Base-by-base conservation (phyloP, 768 basidiomycete genomes). In the Cubamyces lactineus region DNA sequence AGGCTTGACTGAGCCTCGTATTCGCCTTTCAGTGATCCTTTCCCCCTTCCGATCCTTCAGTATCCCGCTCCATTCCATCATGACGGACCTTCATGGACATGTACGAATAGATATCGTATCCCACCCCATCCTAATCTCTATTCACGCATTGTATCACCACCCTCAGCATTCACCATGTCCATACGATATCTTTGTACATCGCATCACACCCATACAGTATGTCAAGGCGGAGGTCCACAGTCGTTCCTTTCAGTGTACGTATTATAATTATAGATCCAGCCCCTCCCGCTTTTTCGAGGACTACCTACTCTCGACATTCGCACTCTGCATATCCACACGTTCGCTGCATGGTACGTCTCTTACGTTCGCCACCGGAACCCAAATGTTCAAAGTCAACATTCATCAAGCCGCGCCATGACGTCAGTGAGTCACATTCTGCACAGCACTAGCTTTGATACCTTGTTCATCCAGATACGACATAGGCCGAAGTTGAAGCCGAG, bases 1-100 rank as follows among this genome's bases (percentile, higher is more conserved):
- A 78, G 86, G 26, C 52, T 66, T 41, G 66, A 67, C 49, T 69
- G 57, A 64, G 34, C 34, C 34, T 5, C 24, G 19, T 1, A 15
- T 13, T 24, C 19, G 4, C 26, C 28, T 26, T 30, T 24, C 46
- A 26, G 2, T 19, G 21, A 24, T 16, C 48, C 26, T 39, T 38
- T 23, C 26, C 24, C 28, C 23, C 13, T 26, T 11, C 24, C 30
- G 6, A 15, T 15, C 23, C 42, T 28, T 26, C 19, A 34, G 26
- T 30, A 38, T 42, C 6, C 30, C 40, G 17, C 43, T 19, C 47
- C 26, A 11, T 45, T 17, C 53, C 48, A 49, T 49, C 16, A 49
- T 49, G 48, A 57, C 30, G 11, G 30, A 24, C 21, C 17, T 63
- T 50, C 42, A 64, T 45, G 48, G 43, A 57, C 49, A 41, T 42